Conservation (phyloP, 2,329 filamentous ascomycete genomes). For the Xylaria polymorpha region DNA sequence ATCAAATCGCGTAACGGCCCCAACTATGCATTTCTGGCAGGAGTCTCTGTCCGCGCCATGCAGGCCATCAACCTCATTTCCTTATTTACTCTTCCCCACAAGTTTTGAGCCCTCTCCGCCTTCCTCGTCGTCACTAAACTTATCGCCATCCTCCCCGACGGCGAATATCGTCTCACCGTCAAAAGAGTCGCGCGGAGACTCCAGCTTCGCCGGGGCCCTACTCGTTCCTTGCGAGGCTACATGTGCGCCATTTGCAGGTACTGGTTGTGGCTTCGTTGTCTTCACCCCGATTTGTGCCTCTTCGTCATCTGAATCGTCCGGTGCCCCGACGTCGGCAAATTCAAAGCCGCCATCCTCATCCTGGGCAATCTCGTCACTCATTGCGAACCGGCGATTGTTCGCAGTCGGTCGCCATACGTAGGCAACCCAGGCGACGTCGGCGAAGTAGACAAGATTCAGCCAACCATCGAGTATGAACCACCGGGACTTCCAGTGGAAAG, state of each 20-base stretch:
- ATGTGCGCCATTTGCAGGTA: slow-evolving; percentile 36
- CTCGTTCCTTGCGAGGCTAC: slow-evolving; percentile 40
- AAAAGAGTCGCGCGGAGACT: slow-evolving; percentile 68
- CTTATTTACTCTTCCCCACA: slow-evolving; percentile 59
- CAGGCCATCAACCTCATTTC: not conserved
- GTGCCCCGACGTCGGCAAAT: slow-evolving; percentile 88
- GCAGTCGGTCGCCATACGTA: slow-evolving; percentile 97
- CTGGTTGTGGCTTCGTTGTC: slow-evolving; percentile 45
- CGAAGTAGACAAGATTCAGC: slow-evolving; percentile 96
- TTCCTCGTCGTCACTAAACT: slow-evolving; percentile 79
- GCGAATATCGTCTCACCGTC: slow-evolving; percentile 96
- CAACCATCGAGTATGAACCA: slow-evolving; percentile 99
- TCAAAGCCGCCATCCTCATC: slow-evolving; percentile 97
- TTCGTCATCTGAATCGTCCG: slow-evolving; percentile 71
- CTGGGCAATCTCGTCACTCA: slow-evolving; percentile 99
- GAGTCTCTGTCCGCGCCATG: not conserved
- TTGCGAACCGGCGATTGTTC: slow-evolving; percentile 96
- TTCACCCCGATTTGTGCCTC: slow-evolving; percentile 62
- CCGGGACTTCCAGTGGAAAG: slow-evolving; percentile 94
- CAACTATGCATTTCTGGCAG: slow-evolving; percentile 8
- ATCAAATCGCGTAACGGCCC: slow-evolving; percentile 34
- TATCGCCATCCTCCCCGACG: slow-evolving; percentile 85
- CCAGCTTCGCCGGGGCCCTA: slow-evolving; percentile 52
- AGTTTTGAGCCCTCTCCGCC: slow-evolving; percentile 68
- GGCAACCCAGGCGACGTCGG: slow-evolving; percentile 90